phyloP scores from a whole-genome alignment of 208 protist species.

The Naegleria lovaniensis region DNA sequence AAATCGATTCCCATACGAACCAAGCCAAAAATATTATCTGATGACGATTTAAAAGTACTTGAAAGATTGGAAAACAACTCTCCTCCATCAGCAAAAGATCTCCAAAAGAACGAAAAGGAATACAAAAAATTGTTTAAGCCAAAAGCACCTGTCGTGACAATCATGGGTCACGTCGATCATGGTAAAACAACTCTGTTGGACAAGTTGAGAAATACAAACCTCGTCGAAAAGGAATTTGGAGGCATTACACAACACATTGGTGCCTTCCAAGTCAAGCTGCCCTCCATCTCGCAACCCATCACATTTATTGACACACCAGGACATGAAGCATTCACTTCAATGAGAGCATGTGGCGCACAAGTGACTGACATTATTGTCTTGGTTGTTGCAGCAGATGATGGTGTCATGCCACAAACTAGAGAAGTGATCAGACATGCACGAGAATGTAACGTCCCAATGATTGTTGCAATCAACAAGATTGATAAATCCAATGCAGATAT shows the following conservation, averaged over 20 bases:
- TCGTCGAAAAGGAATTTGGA: slow-evolving; percentile 85
- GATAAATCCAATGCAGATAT: slow-evolving; percentile 74
- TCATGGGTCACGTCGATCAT: slow-evolving; percentile 98
- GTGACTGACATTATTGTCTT: slow-evolving; percentile 92
- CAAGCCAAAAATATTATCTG: not conserved
- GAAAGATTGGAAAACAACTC: not conserved
- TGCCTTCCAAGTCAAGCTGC: slow-evolving; percentile 61
- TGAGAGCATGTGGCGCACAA: slow-evolving; percentile 84
- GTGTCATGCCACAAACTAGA: slow-evolving; percentile 84
- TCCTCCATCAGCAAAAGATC: not conserved
- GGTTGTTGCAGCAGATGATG: slow-evolving; percentile 89
- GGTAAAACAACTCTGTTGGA: slow-evolving; percentile 96
- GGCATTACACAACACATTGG: slow-evolving; percentile 97
- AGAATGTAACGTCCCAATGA: slow-evolving; percentile 62
- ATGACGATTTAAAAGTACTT: not conserved
- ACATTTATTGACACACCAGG: slow-evolving; percentile 97
- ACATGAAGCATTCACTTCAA: slow-evolving; percentile 86
- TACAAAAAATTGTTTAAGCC: not conserved
- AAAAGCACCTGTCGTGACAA: slow-evolving; percentile 86
- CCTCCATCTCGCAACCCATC: slow-evolving; percentile 55
- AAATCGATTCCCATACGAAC: not conserved
- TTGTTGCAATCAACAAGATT: slow-evolving; percentile 94
- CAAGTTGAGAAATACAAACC: slow-evolving; percentile 76
- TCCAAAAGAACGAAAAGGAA: not conserved
- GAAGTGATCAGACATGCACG: slow-evolving; percentile 76